Evolutionary conservation across 805 yeast species (phyloP), one percentile per base, ranked within the genome.

Genomic region (Kuraishia piskuri): DNA sequence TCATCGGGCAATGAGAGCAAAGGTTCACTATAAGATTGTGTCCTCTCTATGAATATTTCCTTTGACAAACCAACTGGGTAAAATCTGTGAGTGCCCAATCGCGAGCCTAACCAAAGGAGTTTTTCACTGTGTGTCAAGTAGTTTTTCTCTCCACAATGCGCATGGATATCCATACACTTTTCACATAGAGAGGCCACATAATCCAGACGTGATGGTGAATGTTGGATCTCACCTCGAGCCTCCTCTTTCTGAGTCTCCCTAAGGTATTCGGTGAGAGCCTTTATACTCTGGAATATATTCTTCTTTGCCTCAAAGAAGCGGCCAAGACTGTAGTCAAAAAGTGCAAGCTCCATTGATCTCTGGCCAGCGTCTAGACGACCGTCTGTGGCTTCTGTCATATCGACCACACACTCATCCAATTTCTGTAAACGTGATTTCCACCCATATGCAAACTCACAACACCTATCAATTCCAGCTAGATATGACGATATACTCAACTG

Each of bases 71-170:
- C 17, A 10, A 52, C 25, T 4, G 56, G 53, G 19, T 49, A 53
- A 24, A 54, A 50, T 10, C 40, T 31, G 17, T 31, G 26, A 1
- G 22, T 51, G 2, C 52, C 52, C 12, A 51, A 40, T 31, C 48
- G 57, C 9, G 68, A 64, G 21, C 58, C 54, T 17, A 61, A 58
- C 67, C 67, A 63, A 9, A 46, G 23, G 14, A 63, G 40, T 37
- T 57, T 59, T 9, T 58, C 59, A 45, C 59, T 56, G 12, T 54
- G 25, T 1, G 59, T 45, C 40, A 58, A n/a, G 25, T 49, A 51
- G 4, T 45, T 20, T 2, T 45, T 10, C 2, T 49, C 49, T 1
- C 19, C 48, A 22, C 53, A 22, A 31, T 46, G 25, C 19, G 59
- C 61, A 50, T 58, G 55, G 4, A 59, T 44, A 2, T 22, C 49